Percentiles rank a stretch among this genome's conserved stretches.
Conservation (phyloP, 2,329 filamentous ascomycete genomes). For the Cercospora beticola region DNA sequence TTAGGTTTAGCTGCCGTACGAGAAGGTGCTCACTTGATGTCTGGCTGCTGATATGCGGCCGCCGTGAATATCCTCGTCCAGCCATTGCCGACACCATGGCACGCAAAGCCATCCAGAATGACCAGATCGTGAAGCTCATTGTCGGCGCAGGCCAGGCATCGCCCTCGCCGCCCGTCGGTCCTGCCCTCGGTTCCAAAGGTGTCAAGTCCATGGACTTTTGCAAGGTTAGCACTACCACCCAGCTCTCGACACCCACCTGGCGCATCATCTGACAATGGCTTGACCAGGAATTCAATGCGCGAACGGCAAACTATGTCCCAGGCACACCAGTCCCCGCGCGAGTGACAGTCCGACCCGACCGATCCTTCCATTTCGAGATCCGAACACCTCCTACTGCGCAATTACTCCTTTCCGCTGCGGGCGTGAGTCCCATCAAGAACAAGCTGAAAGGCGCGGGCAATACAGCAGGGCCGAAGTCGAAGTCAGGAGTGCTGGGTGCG, state of each 20-base stretch:
- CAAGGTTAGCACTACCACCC: conserved; percentile 64
- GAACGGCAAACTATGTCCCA: conserved; percentile 73
- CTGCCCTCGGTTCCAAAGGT: conserved; percentile 93
- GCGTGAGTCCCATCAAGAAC: conserved; percentile 72
- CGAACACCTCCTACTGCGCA: conserved; percentile 90
- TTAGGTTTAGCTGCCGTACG: not conserved
- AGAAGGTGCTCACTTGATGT: not conserved
- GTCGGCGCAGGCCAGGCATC: conserved; percentile 94
- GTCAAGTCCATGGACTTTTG: conserved; percentile 99
- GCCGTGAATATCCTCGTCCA: not conserved
- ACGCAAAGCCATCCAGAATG: conserved; percentile 56
- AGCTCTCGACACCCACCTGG: not conserved
- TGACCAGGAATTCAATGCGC: conserved; percentile 29
- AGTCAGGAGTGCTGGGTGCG: conserved; percentile 37
- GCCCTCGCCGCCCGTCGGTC: conserved; percentile 92
- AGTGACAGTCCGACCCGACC: conserved; percentile 88
- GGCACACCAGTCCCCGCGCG: conserved; percentile 88
- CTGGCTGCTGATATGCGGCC: not conserved
- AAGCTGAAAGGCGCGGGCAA: conserved; percentile 70
- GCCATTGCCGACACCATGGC: conserved; percentile 46
- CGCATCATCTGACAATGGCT: conserved; percentile 10
- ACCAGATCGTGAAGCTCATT: conserved; percentile 93
- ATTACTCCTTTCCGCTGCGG: conserved; percentile 79
- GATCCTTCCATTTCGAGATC: conserved; percentile 88
- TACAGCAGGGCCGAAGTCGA: conserved; percentile 47